Conservation (phyloP, 1,139 yeast species). For the Taphrina wiesneri region DNA sequence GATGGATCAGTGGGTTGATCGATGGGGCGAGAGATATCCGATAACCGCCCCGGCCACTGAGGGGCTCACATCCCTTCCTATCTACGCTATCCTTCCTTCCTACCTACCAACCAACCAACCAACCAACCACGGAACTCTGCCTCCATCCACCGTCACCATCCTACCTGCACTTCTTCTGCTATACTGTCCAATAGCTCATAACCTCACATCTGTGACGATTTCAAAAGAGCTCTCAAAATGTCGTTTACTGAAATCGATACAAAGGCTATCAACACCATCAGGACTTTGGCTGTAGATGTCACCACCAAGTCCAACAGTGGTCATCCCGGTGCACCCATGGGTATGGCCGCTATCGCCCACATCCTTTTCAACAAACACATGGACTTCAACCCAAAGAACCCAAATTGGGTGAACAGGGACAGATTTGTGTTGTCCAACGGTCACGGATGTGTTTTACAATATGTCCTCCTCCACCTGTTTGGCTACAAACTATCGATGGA, state of each 20-base stretch:
- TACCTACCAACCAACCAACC: no score
- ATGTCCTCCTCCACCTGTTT: conserved; percentile 78
- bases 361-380: conserved; percentile 68
- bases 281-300: conserved; percentile 81
- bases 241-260: conserved; percentile 60
- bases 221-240: conserved; percentile 34
- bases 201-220: background rate
- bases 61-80: background rate
- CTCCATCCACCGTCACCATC: background rate
- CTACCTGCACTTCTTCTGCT: background rate
- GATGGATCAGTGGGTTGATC: background rate
- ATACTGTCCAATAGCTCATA: background rate
- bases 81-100: no score
- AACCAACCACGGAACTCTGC: background rate
- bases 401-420: conserved; percentile 92
- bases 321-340: conserved; percentile 99
- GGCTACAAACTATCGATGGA: conserved; percentile 82
- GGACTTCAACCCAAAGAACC: conserved; percentile 87
- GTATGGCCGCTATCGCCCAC: conserved; percentile 88
- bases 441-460: conserved; percentile 91
- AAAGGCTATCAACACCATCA: conserved; percentile 82
- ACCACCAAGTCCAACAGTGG: conserved; percentile 92
- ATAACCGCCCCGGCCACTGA: background rate
- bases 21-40: background rate
- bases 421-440: conserved; percentile 95